A percentile compares a stretch with the other conserved stretches of the same genome.
Conservation (phyloP, 768 basidiomycete species). For the Rhodotorula graminis region DNA sequence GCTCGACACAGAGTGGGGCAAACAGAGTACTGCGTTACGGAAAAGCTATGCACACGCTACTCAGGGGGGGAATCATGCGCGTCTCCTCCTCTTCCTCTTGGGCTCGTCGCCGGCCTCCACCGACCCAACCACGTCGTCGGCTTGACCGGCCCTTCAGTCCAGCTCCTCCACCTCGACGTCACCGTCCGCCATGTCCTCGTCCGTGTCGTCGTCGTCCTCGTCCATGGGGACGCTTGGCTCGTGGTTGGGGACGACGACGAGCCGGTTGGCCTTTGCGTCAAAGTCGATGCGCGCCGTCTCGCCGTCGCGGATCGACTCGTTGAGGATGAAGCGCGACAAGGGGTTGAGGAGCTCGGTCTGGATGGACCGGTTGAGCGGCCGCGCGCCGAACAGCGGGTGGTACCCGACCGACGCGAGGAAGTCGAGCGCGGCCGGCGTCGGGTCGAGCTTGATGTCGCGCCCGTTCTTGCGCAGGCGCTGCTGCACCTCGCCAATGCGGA, state of each 20-base stretch:
- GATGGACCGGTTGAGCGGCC: conserved; percentile 84
- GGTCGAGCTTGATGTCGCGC: conserved; percentile 70
- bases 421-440: conserved; percentile 63
- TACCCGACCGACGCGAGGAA: conserved; percentile 73
- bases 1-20: no score
- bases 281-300: conserved; percentile 71
- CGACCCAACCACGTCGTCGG: background rate
- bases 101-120: conserved; percentile 15
- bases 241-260: conserved; percentile 79
- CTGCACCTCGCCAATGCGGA: conserved; percentile 80
- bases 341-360: conserved; percentile 91
- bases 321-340: conserved; percentile 74
- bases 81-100: conserved; percentile 2
- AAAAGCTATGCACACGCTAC: no score
- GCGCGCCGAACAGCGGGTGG: conserved; percentile 77
- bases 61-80: background rate
- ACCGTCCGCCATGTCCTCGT: conserved; percentile 21
- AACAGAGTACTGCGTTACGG: no score
- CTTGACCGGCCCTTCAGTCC: conserved; percentile 28
- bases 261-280: conserved; percentile 72
- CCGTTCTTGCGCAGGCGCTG: conserved; percentile 63
- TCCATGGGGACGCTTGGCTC: conserved; percentile 60
- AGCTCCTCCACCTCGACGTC: conserved; percentile 33
- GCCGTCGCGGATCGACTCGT: conserved; percentile 72
- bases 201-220: conserved; percentile 56